phyloP scores from a whole-genome alignment of 371 early-diverging fungal species.

The Coemansia sp. region DNA sequence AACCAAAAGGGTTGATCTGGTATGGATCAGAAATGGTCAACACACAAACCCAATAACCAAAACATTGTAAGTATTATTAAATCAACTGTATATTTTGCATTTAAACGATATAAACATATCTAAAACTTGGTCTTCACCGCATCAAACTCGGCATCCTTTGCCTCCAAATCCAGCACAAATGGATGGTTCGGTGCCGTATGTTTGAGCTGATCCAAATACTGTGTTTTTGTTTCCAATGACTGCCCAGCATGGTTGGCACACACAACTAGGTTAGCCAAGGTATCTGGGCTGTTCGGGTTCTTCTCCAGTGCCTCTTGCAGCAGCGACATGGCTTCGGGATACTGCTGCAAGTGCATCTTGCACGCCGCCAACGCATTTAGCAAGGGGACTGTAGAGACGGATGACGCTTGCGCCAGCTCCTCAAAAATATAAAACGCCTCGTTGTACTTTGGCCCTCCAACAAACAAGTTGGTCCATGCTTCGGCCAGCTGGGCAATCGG shows the following conservation, averaged over 20 bases:
- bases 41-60: too few species aligned
- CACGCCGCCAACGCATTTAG: conserved; percentile 83
- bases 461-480: conserved; percentile 78
- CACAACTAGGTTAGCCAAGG: conserved; percentile 73
- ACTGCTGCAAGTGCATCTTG: conserved; percentile 76
- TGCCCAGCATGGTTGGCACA: conserved; percentile 27
- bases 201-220: conserved; percentile 66
- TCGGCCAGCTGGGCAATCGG: conserved; percentile 89
- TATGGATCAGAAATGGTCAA: too few species aligned
- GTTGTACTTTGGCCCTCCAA: conserved; percentile 78
- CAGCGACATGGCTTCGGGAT: conserved; percentile 82
- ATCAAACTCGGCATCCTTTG: conserved; percentile 82
- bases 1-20: too few species aligned
- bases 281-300: conserved; percentile 79
- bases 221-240: conserved; percentile 10
- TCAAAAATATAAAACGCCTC: conserved; percentile 92
- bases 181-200: conserved; percentile 80
- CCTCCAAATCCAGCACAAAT: conserved; percentile 70
- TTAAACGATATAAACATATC: too few species aligned
- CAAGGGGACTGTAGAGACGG: conserved; percentile 73
- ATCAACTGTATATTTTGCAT: too few species aligned
- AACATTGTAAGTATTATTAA: too few species aligned
- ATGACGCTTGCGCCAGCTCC: conserved; percentile 79
- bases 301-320: conserved; percentile 78
- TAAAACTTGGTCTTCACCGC: conserved; percentile 14